Percentiles rank a stretch among this genome's conserved stretches.
phyloP scores from a whole-genome alignment of 192 early-diverging fungal species.

The Mortierella antarctica region DNA sequence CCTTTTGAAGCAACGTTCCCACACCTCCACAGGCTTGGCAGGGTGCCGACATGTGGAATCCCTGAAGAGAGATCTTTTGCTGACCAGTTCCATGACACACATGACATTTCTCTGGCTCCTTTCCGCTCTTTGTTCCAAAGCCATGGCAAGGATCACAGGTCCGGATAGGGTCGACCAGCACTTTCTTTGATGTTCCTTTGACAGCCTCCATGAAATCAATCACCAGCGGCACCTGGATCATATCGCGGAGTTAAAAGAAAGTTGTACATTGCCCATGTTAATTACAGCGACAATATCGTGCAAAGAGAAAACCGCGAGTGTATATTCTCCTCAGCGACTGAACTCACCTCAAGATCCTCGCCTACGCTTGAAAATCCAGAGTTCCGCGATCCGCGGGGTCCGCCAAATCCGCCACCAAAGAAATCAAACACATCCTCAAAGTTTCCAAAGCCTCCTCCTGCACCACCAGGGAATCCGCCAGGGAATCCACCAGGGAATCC shows the following conservation, averaged over 20 bases:
- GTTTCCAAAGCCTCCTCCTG: slow-evolving; percentile 60
- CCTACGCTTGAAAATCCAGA: slow-evolving; percentile 46
- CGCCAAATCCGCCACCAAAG: slow-evolving; percentile 72
- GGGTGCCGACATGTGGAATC: slow-evolving; percentile 89
- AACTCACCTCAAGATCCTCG: slow-evolving; percentile 39
- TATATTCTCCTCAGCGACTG: slow-evolving; percentile 3
- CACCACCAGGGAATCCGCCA: slow-evolving; percentile 67
- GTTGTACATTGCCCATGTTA: background rate
- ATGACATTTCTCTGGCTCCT: slow-evolving; percentile 74
- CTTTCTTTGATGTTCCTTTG: slow-evolving; percentile 74
- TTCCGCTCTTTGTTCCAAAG: slow-evolving; percentile 81
- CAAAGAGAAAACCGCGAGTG: slow-evolving; percentile 47
- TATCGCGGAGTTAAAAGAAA: background rate
- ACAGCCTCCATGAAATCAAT: slow-evolving; percentile 94
- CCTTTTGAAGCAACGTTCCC: slow-evolving; percentile 74
- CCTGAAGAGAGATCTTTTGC: slow-evolving; percentile 83
- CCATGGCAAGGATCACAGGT: slow-evolving; percentile 87
- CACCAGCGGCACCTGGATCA: slow-evolving; percentile 60
- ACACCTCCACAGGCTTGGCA: slow-evolving; percentile 89
- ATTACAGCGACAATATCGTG: slow-evolving; percentile 22
- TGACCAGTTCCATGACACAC: slow-evolving; percentile 88
- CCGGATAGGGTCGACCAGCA: slow-evolving; percentile 74
- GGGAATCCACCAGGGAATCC: slow-evolving; percentile 70
- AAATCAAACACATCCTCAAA: slow-evolving; percentile 78
- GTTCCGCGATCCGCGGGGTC: slow-evolving; percentile 12